Percentiles rank a stretch among this genome's conserved stretches.
phyloP scores from a whole-genome alignment of 805 yeast genomes.

The Barnettozyma salicaria region DNA sequence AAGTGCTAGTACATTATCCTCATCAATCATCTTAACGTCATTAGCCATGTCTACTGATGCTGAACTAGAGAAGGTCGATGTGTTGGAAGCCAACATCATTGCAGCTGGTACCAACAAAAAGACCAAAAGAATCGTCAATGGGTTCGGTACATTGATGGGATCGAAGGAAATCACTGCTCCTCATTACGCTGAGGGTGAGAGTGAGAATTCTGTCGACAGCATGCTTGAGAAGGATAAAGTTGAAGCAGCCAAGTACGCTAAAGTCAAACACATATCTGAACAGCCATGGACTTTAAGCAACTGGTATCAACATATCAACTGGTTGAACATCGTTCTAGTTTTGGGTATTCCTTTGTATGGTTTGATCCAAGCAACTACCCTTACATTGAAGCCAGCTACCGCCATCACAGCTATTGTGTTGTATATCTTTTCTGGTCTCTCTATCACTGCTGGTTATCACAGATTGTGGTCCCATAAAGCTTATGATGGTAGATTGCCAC shows the following conservation, averaged over 20 bases:
- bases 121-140: constrained; percentile 67
- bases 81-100: constrained; percentile 65
- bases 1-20: neutral
- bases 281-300: constrained; percentile 69
- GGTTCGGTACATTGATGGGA: constrained; percentile 79
- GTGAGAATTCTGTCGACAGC: constrained; percentile 42
- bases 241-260: constrained; percentile 34
- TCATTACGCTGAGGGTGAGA: constrained; percentile 48
- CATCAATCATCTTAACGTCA: constrained; percentile 5
- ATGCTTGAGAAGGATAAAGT: constrained; percentile 40
- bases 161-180: constrained; percentile 65
- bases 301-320: constrained; percentile 72
- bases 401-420: constrained; percentile 34
- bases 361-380: constrained; percentile 34
- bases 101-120: constrained; percentile 79
- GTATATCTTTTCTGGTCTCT: constrained; percentile 58
- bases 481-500: constrained; percentile 55
- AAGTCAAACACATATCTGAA: constrained; percentile 58
- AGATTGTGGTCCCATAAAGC: constrained; percentile 75
- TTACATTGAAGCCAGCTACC: constrained; percentile 38
- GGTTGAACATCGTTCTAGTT: constrained; percentile 68
- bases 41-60: no score
- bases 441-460: constrained; percentile 83
- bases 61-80: constrained; percentile 40
- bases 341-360: constrained; percentile 56